These are phyloP conservation scores for Craterostigma plantagineum DNA, from an alignment of 257 asterid species.

Conservation along the genomic window DNA sequence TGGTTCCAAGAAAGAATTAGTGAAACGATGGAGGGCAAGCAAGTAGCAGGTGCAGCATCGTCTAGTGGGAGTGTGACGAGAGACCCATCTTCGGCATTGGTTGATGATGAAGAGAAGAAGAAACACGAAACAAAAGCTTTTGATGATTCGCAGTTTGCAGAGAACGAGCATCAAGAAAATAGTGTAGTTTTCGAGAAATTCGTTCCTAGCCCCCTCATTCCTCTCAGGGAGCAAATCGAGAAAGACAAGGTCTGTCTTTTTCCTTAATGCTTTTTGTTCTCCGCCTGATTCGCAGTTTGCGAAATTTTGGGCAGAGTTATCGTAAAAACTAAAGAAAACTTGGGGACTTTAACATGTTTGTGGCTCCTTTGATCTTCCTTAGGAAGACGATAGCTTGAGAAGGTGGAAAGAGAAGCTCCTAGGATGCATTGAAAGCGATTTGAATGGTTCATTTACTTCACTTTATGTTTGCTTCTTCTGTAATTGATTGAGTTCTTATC, in stretches of 20 bases:
- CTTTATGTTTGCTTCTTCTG: background rate
- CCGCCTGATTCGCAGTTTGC: background rate
- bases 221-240: constrained; percentile 68
- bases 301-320: background rate
- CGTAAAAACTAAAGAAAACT: too few relatives aligned
- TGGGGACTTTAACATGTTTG: too few relatives aligned
- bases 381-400: constrained; percentile 18
- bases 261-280: background rate
- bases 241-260: constrained; percentile 40
- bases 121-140: too few relatives aligned
- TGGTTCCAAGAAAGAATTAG: too few relatives aligned
- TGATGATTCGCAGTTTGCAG: too few relatives aligned
- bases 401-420: constrained; percentile 83
- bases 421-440: constrained; percentile 58
- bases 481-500: background rate
- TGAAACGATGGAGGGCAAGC: constrained; percentile 20
- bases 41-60: constrained; percentile 31
- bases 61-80: constrained; percentile 14
- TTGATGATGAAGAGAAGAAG: constrained; percentile 8
- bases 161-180: constrained; percentile 6
- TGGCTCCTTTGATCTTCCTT: too few relatives aligned
- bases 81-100: constrained; percentile 5
- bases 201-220: constrained; percentile 64
- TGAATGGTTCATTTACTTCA: constrained; percentile 43
- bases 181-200: constrained; percentile 18